Percentiles rank a stretch among this genome's conserved stretches.
Conservation (phyloP, 495 filamentous ascomycete species). For the Xylaria longipes region DNA sequence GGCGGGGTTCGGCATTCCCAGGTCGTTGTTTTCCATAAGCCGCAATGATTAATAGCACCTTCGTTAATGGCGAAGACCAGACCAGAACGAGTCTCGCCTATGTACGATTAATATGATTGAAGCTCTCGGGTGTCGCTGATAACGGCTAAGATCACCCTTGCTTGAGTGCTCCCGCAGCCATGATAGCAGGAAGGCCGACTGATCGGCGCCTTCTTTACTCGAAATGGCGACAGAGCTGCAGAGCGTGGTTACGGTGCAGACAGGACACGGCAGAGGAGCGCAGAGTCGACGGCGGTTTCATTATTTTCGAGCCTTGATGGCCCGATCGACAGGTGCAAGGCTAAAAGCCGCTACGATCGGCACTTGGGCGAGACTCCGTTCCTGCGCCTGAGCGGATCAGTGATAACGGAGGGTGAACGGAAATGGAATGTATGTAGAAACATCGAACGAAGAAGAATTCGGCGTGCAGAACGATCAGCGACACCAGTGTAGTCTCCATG, state of each 20-base stretch:
- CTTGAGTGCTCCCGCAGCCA: not conserved
- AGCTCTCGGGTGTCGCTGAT: constrained; percentile 9
- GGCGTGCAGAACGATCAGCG: not conserved
- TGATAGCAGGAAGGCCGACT: not conserved
- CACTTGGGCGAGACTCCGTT: constrained; percentile 10
- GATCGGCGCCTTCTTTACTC: constrained; percentile 9
- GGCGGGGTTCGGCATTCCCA: not conserved
- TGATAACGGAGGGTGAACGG: constrained; percentile 8
- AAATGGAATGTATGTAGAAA: constrained; percentile 8
- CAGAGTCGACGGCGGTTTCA: constrained; percentile 8
- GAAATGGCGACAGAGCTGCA: constrained; percentile 15
- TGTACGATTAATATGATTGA: not conserved
- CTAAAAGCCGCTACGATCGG: constrained; percentile 25
- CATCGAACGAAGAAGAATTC: not conserved
- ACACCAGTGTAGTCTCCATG: not conserved
- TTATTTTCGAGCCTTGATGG: constrained; percentile 7
- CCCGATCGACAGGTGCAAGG: constrained; percentile 27
- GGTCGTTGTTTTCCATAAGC: not conserved
- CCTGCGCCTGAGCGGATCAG: constrained; percentile 11
- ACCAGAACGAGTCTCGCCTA: constrained; percentile 1
- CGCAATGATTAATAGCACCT: not conserved
- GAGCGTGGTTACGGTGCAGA: constrained; percentile 9
- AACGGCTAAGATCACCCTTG: constrained; percentile 24
- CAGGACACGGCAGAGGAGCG: constrained; percentile 6
- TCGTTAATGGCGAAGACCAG: not conserved